A percentile compares a stretch with the other conserved stretches of the same genome.
Conservation (phyloP, 495 filamentous ascomycete species). For the Tuber indicum region DNA sequence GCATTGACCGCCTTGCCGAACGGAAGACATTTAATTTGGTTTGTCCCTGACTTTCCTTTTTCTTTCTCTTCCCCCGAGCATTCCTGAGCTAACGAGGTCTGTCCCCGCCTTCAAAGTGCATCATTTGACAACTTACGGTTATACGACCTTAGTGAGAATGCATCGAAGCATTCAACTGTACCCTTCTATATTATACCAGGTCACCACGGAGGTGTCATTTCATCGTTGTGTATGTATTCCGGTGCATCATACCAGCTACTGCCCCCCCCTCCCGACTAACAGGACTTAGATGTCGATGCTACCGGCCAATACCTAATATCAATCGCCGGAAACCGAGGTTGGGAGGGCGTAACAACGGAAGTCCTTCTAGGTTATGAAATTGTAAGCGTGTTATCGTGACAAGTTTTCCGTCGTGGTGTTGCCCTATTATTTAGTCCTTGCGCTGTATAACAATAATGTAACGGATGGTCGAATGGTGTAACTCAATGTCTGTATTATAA, state of each 20-base stretch:
- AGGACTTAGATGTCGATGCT: conserved; percentile 70
- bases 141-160: conserved; percentile 72
- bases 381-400: conserved; percentile 44
- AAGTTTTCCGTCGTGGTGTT: not conserved
- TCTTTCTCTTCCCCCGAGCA: not conserved
- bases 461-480: too few species aligned
- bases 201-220: conserved; percentile 79
- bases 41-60: conserved; percentile 45
- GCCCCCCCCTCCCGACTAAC: conserved; percentile 14
- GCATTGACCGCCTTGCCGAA: conserved; percentile 87
- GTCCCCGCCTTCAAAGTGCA: conserved; percentile 50
- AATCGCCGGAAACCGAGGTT: conserved; percentile 81
- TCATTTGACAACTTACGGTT: conserved; percentile 90
- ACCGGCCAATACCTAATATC: conserved; percentile 86
- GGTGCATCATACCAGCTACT: too few species aligned
- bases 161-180: conserved; percentile 61
- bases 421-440: not conserved
- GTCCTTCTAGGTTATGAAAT: conserved; percentile 94
- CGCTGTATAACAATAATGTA: not conserved
- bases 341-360: conserved; percentile 91
- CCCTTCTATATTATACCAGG: conserved; percentile 93
- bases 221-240: conserved; percentile 49
- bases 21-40: conserved; percentile 80
- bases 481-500: not conserved
- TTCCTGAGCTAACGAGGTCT: conserved; percentile 6